Evolutionary conservation across 1,284 basidiomycete genomes (phyloP), one percentile per base, ranked within the genome.

Genomic region (Stereum hirsutum): DNA sequence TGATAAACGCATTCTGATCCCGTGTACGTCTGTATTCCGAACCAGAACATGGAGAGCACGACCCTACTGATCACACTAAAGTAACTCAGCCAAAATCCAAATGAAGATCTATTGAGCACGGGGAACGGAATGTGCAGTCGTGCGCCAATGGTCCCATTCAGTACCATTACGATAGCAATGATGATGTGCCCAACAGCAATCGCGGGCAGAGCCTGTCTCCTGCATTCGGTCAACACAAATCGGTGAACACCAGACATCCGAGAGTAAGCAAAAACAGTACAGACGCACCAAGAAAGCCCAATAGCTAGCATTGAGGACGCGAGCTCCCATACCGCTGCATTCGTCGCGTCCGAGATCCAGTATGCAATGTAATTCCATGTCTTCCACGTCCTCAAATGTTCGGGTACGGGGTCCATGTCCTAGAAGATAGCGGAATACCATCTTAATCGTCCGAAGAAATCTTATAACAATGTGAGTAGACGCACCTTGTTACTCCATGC

Each of bases 31-130:
- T 80, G 58, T 4, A 58, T 54, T 15, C 75, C 76, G 46, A 81
- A 81, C 85, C 85, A 89, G 62, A 88, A 81, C 72, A 83, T 78
- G 12, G 83, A 71, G n/a, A 88, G 71, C 30, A 86, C 65, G 40
- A 78, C 72, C 12, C 86, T 74, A 43, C 81, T 84, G 47, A 90
- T 59, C 42, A 90, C 81, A 49, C 75, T 78, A 58, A 86, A 86
- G 55, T 83, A 81, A 57, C 78, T 80, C 53, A 89, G 72, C 71
- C 81, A 87, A 63, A 87, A 88, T 0, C 87, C 87, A 55, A 84
- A 89, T 0, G 81, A 83, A 1, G 82, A 81, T 4, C 87, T 71
- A 48, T 81, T 81, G 6, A 88, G 68, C 31, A 89, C 74, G 0
- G 85, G 79, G 56, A 89, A 90, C 1, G 75, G 71, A 19, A 80